Evolutionary conservation across 164 flowering plant species (phyloP), one percentile per base, ranked within the genome.

Genomic region (Cinnamomum micranthum): DNA sequence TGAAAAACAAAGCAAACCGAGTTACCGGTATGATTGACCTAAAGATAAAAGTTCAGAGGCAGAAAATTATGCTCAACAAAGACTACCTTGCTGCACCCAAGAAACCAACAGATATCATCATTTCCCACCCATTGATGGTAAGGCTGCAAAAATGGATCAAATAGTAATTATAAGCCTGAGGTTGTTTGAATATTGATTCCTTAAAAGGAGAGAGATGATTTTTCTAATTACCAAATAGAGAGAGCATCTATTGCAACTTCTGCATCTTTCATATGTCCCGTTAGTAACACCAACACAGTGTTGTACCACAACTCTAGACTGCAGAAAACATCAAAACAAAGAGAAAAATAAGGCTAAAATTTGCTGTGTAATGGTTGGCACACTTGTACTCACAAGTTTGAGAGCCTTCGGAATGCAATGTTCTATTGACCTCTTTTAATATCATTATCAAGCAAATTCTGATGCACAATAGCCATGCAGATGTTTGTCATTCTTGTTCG

Each of bases 291-390:
- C 83, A 90, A 74, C 28, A 88, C 62, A 4, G 88, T 77, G 80
- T 86, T 84, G 86, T 88, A 90, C 88, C 89, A 88, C 2, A 87
- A 63, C 83, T 89, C 91, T 20, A 87, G 72, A 72, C 88, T 87
- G 85, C 60, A 55, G 60, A 55, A 55, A 55, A 20, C 17, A 15
- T 55, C 22, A 17, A 76, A 27, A 22, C 11, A 60, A 60, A 64
- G 12, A 23, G 14, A 25, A 64, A 22, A 2, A 23, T 10, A 64
- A 64, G 31, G 13, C 10, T 22, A 64, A 25, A 64, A 55, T 55
- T 55, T 55, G 11, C 47, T 41, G 60, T 55, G 60, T 55, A 55
- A 4, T 55, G 60, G 60, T 20, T 55, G 60, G 2, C 17, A 55
- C 11, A 9, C 47, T 41, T 41, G 0, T 9, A 41, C 47, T 41